These are phyloP conservation scores for Triticum monococcum DNA, from an alignment of 176 grass and related monocot genomes.

Conservation along the genomic window DNA sequence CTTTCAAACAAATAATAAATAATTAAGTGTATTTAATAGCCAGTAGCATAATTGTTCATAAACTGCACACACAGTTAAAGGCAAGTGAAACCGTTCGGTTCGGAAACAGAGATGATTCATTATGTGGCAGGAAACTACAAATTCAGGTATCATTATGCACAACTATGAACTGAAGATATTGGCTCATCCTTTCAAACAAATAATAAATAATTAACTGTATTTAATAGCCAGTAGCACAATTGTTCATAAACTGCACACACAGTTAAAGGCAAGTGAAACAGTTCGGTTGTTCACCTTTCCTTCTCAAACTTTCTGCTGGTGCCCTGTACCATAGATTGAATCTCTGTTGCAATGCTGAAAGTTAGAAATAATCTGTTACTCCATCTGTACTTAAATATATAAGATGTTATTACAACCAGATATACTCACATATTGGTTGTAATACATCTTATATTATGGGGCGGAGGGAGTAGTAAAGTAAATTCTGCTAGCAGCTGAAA, in stretches of 20 bases:
- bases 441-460: too few relatives aligned
- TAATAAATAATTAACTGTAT: background rate
- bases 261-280: slow-evolving; percentile 4
- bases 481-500: background rate
- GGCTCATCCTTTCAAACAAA: background rate
- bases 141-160: background rate
- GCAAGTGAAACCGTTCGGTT: too few relatives aligned
- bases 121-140: background rate
- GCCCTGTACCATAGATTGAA: slow-evolving; percentile 57
- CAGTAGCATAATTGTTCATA: background rate
- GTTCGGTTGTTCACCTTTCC: slow-evolving; percentile 53
- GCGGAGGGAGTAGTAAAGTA: background rate
- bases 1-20: background rate
- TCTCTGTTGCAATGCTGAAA: slow-evolving; percentile 64
- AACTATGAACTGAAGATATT: background rate
- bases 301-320: slow-evolving; percentile 66
- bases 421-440: too few relatives aligned
- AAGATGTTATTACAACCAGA: too few relatives aligned
- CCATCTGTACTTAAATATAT: too few relatives aligned
- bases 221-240: background rate
- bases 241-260: background rate
- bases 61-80: background rate
- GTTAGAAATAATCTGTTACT: slow-evolving; percentile 17
- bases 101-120: background rate
- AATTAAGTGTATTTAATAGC: background rate